Evolutionary conservation across 495 filamentous ascomycete species (phyloP).

Genomic region (Neurospora sp.): DNA sequence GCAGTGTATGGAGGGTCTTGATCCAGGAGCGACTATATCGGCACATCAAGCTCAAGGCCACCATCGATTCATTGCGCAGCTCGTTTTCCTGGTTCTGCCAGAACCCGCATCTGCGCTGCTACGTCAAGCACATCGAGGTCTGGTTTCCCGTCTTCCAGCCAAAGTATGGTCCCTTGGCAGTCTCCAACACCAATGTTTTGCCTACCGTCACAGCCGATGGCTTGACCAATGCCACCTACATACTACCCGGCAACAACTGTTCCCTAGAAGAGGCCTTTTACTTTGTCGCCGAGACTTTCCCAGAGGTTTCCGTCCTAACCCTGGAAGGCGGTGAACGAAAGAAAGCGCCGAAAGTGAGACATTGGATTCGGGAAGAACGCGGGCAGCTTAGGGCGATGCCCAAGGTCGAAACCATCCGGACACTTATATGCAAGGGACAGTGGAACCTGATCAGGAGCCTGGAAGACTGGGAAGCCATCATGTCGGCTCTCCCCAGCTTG

Average conservation of each 20-base stretch:
- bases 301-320: slow-evolving; percentile 53
- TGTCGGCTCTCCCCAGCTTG: slow-evolving; percentile 50
- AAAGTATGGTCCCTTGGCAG: slow-evolving; percentile 30
- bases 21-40: slow-evolving; percentile 62
- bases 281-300: slow-evolving; percentile 46
- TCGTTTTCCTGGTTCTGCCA: slow-evolving; percentile 46
- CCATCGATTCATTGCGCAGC: slow-evolving; percentile 43
- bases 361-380: slow-evolving; percentile 33
- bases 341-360: slow-evolving; percentile 53
- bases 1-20: slow-evolving; percentile 48
- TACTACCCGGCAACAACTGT: slow-evolving; percentile 50
- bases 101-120: slow-evolving; percentile 46
- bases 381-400: slow-evolving; percentile 17
- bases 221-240: slow-evolving; percentile 41
- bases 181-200: slow-evolving; percentile 30
- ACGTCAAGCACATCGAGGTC: slow-evolving; percentile 62
- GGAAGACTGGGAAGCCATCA: slow-evolving; percentile 51
- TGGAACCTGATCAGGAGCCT: slow-evolving; percentile 65
- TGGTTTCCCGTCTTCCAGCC: slow-evolving; percentile 66
- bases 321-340: slow-evolving; percentile 66
- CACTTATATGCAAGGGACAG: slow-evolving; percentile 59
- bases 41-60: slow-evolving; percentile 66
- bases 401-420: slow-evolving; percentile 32
- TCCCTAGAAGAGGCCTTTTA: slow-evolving; percentile 57
- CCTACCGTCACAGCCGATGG: slow-evolving; percentile 38